phyloP scores from a whole-genome alignment of 257 asterid genomes.

The Fraxinus anomala region DNA sequence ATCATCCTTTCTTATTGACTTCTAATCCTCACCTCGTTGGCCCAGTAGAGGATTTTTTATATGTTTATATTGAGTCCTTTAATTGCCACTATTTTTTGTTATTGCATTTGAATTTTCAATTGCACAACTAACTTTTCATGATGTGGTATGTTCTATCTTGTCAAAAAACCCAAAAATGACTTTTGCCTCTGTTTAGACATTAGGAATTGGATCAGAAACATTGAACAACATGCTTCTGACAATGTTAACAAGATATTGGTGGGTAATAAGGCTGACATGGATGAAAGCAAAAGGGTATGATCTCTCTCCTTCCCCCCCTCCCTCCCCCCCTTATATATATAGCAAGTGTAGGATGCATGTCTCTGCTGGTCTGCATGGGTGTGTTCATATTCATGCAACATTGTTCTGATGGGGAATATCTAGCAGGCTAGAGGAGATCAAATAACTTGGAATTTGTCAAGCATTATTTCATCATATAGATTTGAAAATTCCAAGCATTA shows the following conservation, averaged over 20 bases:
- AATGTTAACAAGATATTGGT: conserved; percentile 76
- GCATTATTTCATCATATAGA: conserved; percentile 11
- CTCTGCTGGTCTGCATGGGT: neutral
- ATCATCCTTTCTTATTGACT: conserved; percentile 6
- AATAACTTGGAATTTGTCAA: conserved; percentile 7
- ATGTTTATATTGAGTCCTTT: neutral
- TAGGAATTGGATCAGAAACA: conserved; percentile 81
- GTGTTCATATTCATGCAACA: neutral
- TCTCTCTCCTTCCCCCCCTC: conserved; percentile 21
- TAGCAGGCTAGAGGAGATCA: neutral
- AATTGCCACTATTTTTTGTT: conserved; percentile 1
- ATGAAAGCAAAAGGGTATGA: conserved; percentile 79
- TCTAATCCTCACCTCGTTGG: neutral
- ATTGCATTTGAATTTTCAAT: neutral
- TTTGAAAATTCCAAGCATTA: neutral
- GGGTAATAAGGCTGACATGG: conserved; percentile 93
- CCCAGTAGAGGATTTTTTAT: neutral
- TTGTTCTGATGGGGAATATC: conserved; percentile 19
- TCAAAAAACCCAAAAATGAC: conserved; percentile 18
- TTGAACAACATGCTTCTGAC: conserved; percentile 79
- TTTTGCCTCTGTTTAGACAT: conserved; percentile 48
- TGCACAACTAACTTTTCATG: neutral
- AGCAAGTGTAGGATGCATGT: neutral
- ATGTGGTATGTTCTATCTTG: neutral
- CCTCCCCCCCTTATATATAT: neutral